Base-by-base conservation (phyloP, 1,284 basidiomycete species). In the Leucoagaricus sp. region DNA sequence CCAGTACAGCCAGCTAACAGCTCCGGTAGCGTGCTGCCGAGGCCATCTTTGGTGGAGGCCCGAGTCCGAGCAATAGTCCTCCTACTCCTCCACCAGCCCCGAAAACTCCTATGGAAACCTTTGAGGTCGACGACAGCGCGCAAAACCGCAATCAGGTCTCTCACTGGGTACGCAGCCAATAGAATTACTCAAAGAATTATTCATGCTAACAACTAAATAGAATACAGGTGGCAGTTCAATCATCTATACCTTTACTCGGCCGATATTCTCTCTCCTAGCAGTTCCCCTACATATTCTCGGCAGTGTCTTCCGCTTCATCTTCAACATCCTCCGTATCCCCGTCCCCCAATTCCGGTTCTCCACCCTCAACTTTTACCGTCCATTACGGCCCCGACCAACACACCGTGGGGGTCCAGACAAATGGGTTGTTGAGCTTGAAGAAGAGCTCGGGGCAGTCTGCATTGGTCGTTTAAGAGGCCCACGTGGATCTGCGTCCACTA, bases 381-480 rank as follows among this genome's bases (percentile, higher is more conserved):
- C 60, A 58, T 69, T 66, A 64, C 73, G 69, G 3, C 53, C 47
- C n/a, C 55, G 49, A 38, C 62, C 68, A 8, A 36, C 56, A 6
- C 34, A 77, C 12, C 75, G 76, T 12, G 76, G 80, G 8, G 84
- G 82, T 0, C 78, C 84, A 0, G 89, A 90, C 58, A 78, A 85
- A 28, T 93, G 89, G 87, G 78, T 93, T 12, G 79, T 84, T 17
- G 81, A 86, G 26, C 77, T 93, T 3, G 91, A 93, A 67, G 90
- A 92, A 59, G 87, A 91, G 67, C 91, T 90, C 0, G 91, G 91
- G 2, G 89, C 88, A 0, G 70, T 86, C 4, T 83, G 77, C 56
- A 69, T 86, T 41, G 76, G 78, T 25, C 72, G 77, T 1, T 67
- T 71, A 10, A 73, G 66, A 56, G 59, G 53, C 49, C 59, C 67